Evolutionary conservation across 257 asterid species (phyloP).

Genomic region (Nemophila menziesii): DNA sequence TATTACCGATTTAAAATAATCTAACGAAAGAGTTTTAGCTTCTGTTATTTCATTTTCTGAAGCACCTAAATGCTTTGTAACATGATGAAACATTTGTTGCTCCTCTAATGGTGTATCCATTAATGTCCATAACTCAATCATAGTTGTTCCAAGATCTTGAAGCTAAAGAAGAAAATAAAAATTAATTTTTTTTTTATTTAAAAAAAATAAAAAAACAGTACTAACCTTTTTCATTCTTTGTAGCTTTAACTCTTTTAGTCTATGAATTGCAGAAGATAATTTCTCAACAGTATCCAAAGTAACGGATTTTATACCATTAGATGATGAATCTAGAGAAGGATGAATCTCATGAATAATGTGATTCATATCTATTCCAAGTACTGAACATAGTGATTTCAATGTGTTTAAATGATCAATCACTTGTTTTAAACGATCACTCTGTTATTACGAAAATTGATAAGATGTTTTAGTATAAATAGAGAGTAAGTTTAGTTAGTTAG

Average conservation of each 20-base stretch:
- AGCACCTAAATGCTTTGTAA: constrained; percentile 50
- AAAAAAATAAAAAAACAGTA: constrained; percentile 7
- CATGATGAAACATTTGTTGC: constrained; percentile 52
- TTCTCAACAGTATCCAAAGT: constrained; percentile 39
- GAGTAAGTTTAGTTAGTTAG: too few relatives aligned
- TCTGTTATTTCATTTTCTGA: constrained; percentile 62
- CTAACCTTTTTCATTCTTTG: constrained; percentile 62
- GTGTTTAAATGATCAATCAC: constrained; percentile 40
- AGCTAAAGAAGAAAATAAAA: constrained; percentile 36
- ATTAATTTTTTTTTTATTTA: too few relatives aligned
- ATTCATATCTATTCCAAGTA: constrained; percentile 72
- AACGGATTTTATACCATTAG: constrained; percentile 34
- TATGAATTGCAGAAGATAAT: constrained; percentile 31
- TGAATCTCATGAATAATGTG: constrained; percentile 40
- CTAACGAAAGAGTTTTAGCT: constrained; percentile 47
- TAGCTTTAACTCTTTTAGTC: constrained; percentile 47
- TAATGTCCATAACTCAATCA: constrained; percentile 81
- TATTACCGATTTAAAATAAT: constrained; percentile 42
- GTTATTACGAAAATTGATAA: too few relatives aligned
- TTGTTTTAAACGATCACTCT: constrained; percentile 61
- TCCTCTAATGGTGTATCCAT: constrained; percentile 79
- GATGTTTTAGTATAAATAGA: too few relatives aligned
- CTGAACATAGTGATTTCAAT: constrained; percentile 45
- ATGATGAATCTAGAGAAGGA: constrained; percentile 43
- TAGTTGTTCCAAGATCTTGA: constrained; percentile 71